Evolutionary conservation across 2,329 filamentous ascomycete species (phyloP), one percentile per base, ranked within the genome.

Genomic region (Dryadomyces quercivorus): DNA sequence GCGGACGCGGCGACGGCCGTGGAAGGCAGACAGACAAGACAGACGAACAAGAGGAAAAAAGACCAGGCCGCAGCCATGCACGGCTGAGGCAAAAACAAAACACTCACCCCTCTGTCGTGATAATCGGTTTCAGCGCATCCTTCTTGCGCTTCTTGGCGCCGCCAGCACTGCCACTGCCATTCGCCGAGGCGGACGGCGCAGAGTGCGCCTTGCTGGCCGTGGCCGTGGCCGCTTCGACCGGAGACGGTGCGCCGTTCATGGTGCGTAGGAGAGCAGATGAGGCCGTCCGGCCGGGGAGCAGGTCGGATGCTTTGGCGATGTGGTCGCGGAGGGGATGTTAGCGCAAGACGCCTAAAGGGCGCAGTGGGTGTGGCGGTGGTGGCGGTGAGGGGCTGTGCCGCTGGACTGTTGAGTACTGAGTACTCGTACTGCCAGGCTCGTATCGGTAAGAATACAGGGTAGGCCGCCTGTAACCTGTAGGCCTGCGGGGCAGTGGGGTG

Each of bases 91-190:
- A 49, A 2, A 36, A 31, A 34, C 20, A 34, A 42, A 18, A 51
- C n/a, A 52, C 51, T 50, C 26, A 56, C 55, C 22, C 55, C 47
- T 48, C 83, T 55, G 78, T 85, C 42, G 84, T 88, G 69, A 88
- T 85, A 65, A 88, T 88, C 62, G 85, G 85, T 71, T 87, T 86
- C 61, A 86, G 71, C 55, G 76, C 77, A 46, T 84, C 82, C 76
- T 88, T 88, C 74, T 85, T 84, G 65, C 84, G 78, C 76, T 88
- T 88, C 76, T 86, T 87, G 58, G 18, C 12, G 31, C 42, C 26
- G 16, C 43, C 47, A 3, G 55, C 26, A 20, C 20, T 20, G 34
- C 38, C 40, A n/a, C 44, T 50, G 44, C 54, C 54, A 43, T 56
- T 56, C 22, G 54, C 50, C n/a, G 50, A 43, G 13, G 54, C 31